Conservation (phyloP, 2,329 filamentous ascomycete genomes). For the Nectriaceae sp. region DNA sequence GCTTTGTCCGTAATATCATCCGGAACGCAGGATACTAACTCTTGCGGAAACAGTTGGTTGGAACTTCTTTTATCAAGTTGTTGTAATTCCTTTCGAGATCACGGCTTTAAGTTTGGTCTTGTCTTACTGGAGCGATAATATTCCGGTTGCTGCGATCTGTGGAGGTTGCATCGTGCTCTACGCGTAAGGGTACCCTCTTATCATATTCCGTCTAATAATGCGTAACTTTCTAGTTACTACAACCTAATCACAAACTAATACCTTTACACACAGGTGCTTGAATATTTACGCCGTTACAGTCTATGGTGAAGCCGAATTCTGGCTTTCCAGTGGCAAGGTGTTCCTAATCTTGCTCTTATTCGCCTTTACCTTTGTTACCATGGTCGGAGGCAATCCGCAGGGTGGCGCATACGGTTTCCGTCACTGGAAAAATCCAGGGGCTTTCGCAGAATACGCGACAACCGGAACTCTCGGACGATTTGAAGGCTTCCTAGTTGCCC, state of each 20-base stretch:
- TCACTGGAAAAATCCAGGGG: not conserved
- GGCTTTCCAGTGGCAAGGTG: not conserved
- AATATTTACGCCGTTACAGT: conserved; percentile 25
- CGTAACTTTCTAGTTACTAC: not conserved
- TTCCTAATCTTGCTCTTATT: not conserved
- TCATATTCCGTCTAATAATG: not conserved
- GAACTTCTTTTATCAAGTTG: conserved; percentile 30
- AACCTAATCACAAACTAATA: too few species aligned
- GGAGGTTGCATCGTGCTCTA: not conserved
- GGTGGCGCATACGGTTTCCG: not conserved
- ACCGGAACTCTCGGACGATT: not conserved
- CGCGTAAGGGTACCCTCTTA: not conserved
- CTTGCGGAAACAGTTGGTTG: too few species aligned
- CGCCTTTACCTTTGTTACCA: conserved; percentile 1
- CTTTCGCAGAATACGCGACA: not conserved
- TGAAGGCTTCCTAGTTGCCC: not conserved
- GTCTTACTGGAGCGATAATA: conserved; percentile 12
- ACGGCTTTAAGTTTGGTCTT: conserved; percentile 31
- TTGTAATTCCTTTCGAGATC: conserved; percentile 30
- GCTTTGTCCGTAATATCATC: too few species aligned
- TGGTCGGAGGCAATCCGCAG: conserved; percentile 1
- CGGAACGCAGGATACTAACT: too few species aligned
- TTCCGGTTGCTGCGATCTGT: conserved; percentile 26
- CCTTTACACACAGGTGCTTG: too few species aligned
- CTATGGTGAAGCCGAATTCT: conserved; percentile 3